Percentiles rank a stretch among this genome's conserved stretches.
These are phyloP conservation scores for Ambrosiella beaveri DNA, from an alignment of 2,329 filamentous ascomycete species.

Conservation along the genomic window DNA sequence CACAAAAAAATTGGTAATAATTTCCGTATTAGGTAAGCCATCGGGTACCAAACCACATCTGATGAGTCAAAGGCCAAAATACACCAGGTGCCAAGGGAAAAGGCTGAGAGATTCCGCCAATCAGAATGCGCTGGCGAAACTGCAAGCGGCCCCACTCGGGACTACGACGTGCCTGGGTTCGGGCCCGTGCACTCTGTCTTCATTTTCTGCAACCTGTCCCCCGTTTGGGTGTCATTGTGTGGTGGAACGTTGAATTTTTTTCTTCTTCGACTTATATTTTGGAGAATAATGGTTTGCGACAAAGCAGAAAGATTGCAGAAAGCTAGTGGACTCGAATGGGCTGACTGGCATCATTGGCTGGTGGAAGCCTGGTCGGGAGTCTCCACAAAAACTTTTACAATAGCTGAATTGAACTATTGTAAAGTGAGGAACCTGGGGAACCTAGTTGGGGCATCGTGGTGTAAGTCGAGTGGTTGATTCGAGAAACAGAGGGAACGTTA, in stretches of 20 bases:
- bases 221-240: neutral
- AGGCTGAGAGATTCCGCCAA: neutral
- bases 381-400: too few species aligned
- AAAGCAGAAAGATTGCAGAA: too few species aligned
- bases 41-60: too few species aligned
- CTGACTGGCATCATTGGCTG: too few species aligned
- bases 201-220: neutral
- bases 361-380: too few species aligned
- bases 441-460: too few species aligned
- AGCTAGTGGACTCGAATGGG: too few species aligned
- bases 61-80: neutral
- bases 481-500: neutral
- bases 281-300: too few species aligned
- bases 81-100: neutral
- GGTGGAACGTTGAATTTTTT: neutral
- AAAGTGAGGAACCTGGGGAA: too few species aligned
- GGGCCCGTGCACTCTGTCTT: neutral
- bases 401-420: too few species aligned
- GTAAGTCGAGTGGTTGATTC: too few species aligned
- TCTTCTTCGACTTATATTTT: neutral
- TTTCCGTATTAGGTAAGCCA: too few species aligned
- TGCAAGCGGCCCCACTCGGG: neutral
- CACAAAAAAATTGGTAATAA: neutral
- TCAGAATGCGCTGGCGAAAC: neutral
- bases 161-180: neutral